A percentile compares a stretch with the other conserved stretches of the same genome.
These are phyloP conservation scores for Saturnispora diversa DNA, from an alignment of 805 yeast genomes.

Conservation along the genomic window DNA sequence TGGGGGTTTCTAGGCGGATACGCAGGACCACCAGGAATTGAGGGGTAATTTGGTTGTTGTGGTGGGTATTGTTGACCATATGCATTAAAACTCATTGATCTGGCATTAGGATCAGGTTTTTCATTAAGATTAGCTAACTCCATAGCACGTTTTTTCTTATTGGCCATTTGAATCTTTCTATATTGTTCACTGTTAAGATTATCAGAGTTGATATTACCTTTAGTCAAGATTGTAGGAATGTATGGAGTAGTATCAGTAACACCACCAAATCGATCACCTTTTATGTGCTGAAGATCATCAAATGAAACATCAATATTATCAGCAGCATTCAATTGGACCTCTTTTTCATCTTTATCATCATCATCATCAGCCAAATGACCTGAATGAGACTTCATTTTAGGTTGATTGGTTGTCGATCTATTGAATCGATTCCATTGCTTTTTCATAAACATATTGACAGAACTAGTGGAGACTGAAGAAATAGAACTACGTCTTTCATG, in stretches of 20 bases:
- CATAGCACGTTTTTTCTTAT: slow-evolving; percentile 46
- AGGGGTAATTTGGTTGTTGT: slow-evolving; percentile 2
- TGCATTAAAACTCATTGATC: slow-evolving; percentile 14
- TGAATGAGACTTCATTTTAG: background rate
- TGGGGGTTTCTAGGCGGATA: background rate
- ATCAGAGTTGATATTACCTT: slow-evolving; percentile 22
- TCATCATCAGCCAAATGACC: slow-evolving; percentile 26
- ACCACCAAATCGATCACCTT: slow-evolving; percentile 52
- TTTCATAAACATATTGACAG: slow-evolving; percentile 37
- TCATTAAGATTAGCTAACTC: slow-evolving; percentile 23
- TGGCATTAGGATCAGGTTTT: background rate
- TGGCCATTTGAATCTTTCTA: slow-evolving; percentile 60
- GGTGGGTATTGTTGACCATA: slow-evolving; percentile 9
- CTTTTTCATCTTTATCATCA: slow-evolving; percentile 23
- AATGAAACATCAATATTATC: slow-evolving; percentile 43
- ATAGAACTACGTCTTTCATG: slow-evolving; percentile 15
- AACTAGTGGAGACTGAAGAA: slow-evolving; percentile 11
- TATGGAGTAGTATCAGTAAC: slow-evolving; percentile 57
- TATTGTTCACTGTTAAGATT: slow-evolving; percentile 49
- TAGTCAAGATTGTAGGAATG: slow-evolving; percentile 56
- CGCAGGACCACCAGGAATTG: slow-evolving; percentile 5
- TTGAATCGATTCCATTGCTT: slow-evolving; percentile 27
- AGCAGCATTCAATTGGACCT: slow-evolving; percentile 23
- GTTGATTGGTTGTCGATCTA: slow-evolving; percentile 9
- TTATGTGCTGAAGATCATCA: slow-evolving; percentile 53